phyloP scores from a whole-genome alignment of 257 asterid species.

The Linderniella brevidens region DNA sequence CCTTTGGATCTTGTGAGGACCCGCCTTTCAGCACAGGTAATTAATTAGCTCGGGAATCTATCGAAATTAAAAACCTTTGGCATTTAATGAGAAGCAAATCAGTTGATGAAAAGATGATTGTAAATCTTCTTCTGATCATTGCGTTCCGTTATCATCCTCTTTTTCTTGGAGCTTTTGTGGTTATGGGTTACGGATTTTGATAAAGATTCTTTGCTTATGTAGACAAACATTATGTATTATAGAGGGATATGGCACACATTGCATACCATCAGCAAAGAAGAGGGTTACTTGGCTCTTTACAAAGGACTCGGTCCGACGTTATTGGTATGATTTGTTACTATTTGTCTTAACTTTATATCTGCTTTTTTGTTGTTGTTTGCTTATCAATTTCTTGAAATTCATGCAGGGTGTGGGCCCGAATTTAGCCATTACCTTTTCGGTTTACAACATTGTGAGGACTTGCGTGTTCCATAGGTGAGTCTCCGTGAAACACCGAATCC shows the following conservation, averaged over 20 bases:
- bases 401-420: conserved; percentile 91
- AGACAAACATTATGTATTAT: conserved; percentile 71
- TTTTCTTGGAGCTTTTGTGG: too few relatives aligned
- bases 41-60: too few relatives aligned
- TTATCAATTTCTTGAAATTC: conserved; percentile 1
- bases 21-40: conserved; percentile 85
- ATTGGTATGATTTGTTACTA: conserved; percentile 30
- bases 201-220: conserved; percentile 9
- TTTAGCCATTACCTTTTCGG: conserved; percentile 86
- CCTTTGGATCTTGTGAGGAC: conserved; percentile 93
- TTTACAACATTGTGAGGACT: conserved; percentile 62
- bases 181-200: background rate
- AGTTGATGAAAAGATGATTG: background rate
- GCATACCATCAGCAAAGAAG: conserved; percentile 73
- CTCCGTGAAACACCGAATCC: conserved; percentile 3
- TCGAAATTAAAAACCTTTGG: too few relatives aligned
- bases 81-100: background rate
- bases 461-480: conserved; percentile 51
- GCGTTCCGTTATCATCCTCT: background rate
- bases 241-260: conserved; percentile 74
- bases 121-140: background rate
- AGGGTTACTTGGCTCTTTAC: conserved; percentile 76
- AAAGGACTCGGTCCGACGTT: conserved; percentile 92
- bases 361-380: conserved; percentile 2
- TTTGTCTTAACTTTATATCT: background rate